phyloP scores from a whole-genome alignment of 78 protist species.

The slime mould (Dictyostelium discoideum) region DNA sequence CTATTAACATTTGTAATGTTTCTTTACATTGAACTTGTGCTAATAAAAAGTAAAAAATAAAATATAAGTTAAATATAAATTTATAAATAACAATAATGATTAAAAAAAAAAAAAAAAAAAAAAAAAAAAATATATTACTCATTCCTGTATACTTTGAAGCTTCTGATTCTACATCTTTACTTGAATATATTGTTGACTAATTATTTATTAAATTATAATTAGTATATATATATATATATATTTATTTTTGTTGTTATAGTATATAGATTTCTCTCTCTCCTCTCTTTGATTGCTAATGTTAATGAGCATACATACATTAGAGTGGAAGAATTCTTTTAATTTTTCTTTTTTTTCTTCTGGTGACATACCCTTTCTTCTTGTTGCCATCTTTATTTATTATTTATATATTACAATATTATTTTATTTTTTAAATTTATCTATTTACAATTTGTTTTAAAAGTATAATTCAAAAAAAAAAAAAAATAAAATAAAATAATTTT shows the following conservation, averaged over 20 bases:
- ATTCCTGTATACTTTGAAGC: constrained; percentile 12
- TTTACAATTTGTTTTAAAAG: neutral
- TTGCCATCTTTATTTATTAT: constrained; percentile 13
- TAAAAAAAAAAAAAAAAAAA: neutral
- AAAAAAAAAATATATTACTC: neutral
- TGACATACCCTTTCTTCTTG: constrained; percentile 60
- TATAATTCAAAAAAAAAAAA: neutral
- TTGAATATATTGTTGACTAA: constrained; percentile 29
- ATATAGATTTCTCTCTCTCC: neutral
- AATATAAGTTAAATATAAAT: too few relatives aligned
- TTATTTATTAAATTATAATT: neutral
- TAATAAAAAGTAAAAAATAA: neutral
- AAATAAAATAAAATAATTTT: neutral
- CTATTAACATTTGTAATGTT: constrained; percentile 23
- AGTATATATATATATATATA: neutral
- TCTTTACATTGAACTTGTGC: constrained; percentile 29
- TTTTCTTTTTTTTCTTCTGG: constrained; percentile 59
- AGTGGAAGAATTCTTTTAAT: constrained; percentile 48
- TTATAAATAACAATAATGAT: too few relatives aligned
- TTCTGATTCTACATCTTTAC: constrained; percentile 37
- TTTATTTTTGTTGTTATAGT: neutral
- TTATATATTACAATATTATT: neutral
- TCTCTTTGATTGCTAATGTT: too few relatives aligned
- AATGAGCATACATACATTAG: constrained; percentile 17
- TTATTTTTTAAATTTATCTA: neutral